Percentiles rank a stretch among this genome's conserved stretches.
Conservation (phyloP, 1,284 basidiomycete genomes). For the Austroboletus niveus region DNA sequence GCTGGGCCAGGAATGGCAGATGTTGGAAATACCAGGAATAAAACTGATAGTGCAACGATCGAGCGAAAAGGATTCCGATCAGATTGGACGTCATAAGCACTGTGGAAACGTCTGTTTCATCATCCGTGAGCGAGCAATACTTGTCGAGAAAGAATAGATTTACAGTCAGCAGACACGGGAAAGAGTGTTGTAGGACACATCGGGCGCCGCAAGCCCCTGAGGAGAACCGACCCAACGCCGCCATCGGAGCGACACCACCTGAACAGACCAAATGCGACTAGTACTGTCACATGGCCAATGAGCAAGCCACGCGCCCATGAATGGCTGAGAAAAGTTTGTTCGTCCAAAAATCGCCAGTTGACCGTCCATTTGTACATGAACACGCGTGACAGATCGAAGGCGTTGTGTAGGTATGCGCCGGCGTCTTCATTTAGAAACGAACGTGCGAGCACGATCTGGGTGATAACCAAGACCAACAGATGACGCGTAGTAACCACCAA, state of each 20-base stretch:
- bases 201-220: slow-evolving; percentile 55
- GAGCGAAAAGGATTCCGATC: slow-evolving; percentile 88
- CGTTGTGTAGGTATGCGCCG: slow-evolving; percentile 65
- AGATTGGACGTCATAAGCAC: slow-evolving; percentile 90
- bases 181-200: slow-evolving; percentile 43
- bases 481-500: slow-evolving; percentile 55
- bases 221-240: slow-evolving; percentile 55
- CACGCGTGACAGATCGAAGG: slow-evolving; percentile 87
- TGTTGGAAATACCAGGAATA: slow-evolving; percentile 98
- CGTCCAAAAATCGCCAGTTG: slow-evolving; percentile 90
- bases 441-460: slow-evolving; percentile 65
- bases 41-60: slow-evolving; percentile 99
- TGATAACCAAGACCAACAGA: slow-evolving; percentile 48
- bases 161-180: slow-evolving; percentile 59
- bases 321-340: slow-evolving; percentile 70
- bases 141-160: slow-evolving; percentile 25
- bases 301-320: slow-evolving; percentile 67
- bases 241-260: slow-evolving; percentile 73
- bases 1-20: slow-evolving; percentile 82
- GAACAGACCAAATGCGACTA: slow-evolving; percentile 69
- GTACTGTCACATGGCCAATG: slow-evolving; percentile 56
- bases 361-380: slow-evolving; percentile 98
- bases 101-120: slow-evolving; percentile 67
- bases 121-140: slow-evolving; percentile 7
- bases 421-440: slow-evolving; percentile 71